Base-by-base conservation (phyloP, 768 basidiomycete species). In the Kwoniella pini region DNA sequence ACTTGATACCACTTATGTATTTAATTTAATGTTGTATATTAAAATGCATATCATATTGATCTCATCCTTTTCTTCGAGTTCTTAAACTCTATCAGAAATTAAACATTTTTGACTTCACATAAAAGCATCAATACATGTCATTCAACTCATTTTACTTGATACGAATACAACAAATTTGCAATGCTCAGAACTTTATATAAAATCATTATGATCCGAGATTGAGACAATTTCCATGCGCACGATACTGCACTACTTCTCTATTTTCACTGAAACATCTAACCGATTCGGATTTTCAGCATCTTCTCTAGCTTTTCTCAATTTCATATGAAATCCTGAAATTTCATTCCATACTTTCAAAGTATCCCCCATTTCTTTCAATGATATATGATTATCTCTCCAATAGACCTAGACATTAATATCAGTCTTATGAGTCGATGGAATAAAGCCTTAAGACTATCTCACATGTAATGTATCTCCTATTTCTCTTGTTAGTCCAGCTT, bases 401-500 rank as follows among this genome's bases (percentile, higher is more conserved):
- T 17, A 44, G 15, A 40, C 22, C 61, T 49, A 21, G 12, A 52
- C 28, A 36, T 52, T 33, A 21, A n/a, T 21, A 24, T 46, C 13
- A 44, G 21, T 22, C 15, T 10, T 11, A 36, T 21, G 24, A 21
- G 42, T 28, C 39, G 28, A 26, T 15, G n/a, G 19, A 36, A 43
- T 11, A 15, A 54, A 28, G 31, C 26, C 27, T n/a, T n/a, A 21
- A 5, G 43, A 30, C 21, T 7, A 6, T 65, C 67, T 63, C 46
- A 71, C 69, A 42, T 30, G 19, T 7, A 68, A 24, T 17, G 21
- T 22, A 51, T 57, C 52, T 10, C 31, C 21, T 12, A 64, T 43
- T 39, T 68, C 66, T 9, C 10, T 12, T 6, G 55, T 55, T 3
- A 68, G 17, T 17, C 54, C 54, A 1, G 61, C 67, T 27, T 52